Evolutionary conservation across 129 eudicot species (phyloP).

Genomic region (Scalesia atractyloides): DNA sequence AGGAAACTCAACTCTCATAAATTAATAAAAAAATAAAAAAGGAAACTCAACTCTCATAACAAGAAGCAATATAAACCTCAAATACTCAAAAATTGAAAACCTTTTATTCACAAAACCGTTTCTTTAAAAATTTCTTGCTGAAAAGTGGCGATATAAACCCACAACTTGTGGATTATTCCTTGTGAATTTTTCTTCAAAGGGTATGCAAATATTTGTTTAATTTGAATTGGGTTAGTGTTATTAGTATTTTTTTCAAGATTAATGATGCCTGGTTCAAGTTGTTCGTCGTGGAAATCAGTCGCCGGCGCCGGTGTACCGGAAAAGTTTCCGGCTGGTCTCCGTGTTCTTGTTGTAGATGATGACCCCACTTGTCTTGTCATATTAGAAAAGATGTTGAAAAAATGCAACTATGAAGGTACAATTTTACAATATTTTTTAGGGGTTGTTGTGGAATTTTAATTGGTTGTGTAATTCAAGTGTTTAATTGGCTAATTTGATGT

Average conservation of each 20-base stretch:
- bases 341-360: constrained; percentile 97
- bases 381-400: constrained; percentile 77
- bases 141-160: constrained; percentile 8
- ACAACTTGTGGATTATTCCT: not conserved
- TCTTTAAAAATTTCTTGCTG: constrained; percentile 12
- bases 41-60: constrained; percentile 24
- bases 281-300: constrained; percentile 51
- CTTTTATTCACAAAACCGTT: constrained; percentile 23
- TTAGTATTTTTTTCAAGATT: constrained; percentile 33
- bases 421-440: not conserved
- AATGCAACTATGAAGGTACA: constrained; percentile 81
- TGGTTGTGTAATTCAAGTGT: not conserved
- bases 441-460: constrained; percentile 9
- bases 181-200: constrained; percentile 12
- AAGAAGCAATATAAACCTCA: constrained; percentile 13
- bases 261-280: constrained; percentile 50
- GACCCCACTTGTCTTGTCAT: constrained; percentile 92
- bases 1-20: constrained; percentile 25
- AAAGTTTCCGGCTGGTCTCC: constrained; percentile 89
- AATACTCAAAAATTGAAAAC: constrained; percentile 29
- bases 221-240: constrained; percentile 17
- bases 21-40: constrained; percentile 9
- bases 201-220: constrained; percentile 2
- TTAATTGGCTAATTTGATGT: constrained; percentile 9
- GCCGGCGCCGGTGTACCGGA: constrained; percentile 42